Conservation (phyloP, 2,329 filamentous ascomycete genomes). For the Alternaria sp. region DNA sequence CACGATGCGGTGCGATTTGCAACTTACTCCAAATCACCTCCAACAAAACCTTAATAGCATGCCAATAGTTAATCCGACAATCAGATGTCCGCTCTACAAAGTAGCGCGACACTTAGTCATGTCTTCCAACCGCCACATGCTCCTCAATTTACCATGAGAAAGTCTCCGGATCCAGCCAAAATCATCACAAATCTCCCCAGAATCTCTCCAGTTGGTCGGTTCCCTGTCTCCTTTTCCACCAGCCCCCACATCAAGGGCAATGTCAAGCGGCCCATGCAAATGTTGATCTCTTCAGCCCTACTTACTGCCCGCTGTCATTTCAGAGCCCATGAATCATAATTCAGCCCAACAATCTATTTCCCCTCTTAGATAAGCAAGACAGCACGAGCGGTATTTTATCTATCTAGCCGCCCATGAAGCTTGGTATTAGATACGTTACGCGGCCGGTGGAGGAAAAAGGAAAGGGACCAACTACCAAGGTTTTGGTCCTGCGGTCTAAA, state of each 20-base stretch:
- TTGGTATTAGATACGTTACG: background rate
- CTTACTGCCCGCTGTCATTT: background rate
- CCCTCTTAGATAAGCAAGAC: background rate
- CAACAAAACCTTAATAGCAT: slow-evolving; percentile 2
- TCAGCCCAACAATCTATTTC: slow-evolving; percentile 1
- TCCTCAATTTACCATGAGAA: background rate
- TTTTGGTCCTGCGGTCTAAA: background rate
- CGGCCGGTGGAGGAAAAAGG: background rate
- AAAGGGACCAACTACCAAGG: background rate
- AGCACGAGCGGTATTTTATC: background rate
- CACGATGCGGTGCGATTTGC: background rate
- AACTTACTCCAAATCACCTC: background rate
- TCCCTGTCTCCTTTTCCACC: background rate
- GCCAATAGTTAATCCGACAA: background rate
- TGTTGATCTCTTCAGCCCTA: background rate
- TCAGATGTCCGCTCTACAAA: background rate
- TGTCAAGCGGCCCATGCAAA: background rate
- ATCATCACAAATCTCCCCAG: background rate
- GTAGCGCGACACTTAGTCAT: background rate
- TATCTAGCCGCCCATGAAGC: background rate
- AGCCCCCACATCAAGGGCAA: slow-evolving; percentile 2
- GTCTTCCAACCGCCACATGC: background rate
- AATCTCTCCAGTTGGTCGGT: slow-evolving; percentile 3
- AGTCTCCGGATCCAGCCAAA: slow-evolving; percentile 1
- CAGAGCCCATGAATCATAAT: background rate